Evolutionary conservation across 1,284 basidiomycete genomes (phyloP).

Genomic region (Marasmius sp.): DNA sequence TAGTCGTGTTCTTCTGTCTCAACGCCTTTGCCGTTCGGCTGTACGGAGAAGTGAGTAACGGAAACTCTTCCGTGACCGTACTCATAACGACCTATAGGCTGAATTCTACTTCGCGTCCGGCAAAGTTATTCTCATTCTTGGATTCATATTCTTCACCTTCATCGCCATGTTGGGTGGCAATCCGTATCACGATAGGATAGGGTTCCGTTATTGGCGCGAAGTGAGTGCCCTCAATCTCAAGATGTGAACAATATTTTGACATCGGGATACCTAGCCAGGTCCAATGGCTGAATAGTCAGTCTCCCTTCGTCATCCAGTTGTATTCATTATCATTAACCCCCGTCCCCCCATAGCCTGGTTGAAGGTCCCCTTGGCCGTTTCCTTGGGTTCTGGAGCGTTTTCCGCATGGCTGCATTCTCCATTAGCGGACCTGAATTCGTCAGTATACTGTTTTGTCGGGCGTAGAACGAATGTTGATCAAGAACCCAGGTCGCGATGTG

Average conservation of each 20-base stretch:
- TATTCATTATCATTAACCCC: not conserved
- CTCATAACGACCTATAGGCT: slow-evolving; percentile 12
- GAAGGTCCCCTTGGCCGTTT: slow-evolving; percentile 14
- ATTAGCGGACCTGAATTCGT: slow-evolving; percentile 60
- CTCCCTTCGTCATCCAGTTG: not conserved
- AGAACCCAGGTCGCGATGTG: slow-evolving; percentile 34
- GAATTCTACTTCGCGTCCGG: slow-evolving; percentile 30
- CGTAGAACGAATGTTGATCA: not conserved
- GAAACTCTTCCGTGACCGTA: not conserved
- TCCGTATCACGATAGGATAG: slow-evolving; percentile 43
- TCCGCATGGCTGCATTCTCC: slow-evolving; percentile 45
- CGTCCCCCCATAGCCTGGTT: slow-evolving; percentile 5
- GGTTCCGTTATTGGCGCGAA: slow-evolving; percentile 39
- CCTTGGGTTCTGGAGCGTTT: slow-evolving; percentile 29
- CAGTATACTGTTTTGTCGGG: not conserved
- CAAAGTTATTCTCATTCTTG: slow-evolving; percentile 45
- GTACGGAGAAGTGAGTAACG: slow-evolving; percentile 25
- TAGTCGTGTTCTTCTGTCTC: slow-evolving; percentile 12
- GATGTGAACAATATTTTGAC: not conserved
- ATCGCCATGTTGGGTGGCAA: slow-evolving; percentile 48
- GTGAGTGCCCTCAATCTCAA: not conserved
- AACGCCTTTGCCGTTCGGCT: slow-evolving; percentile 13
- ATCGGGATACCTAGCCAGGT: slow-evolving; percentile 3
- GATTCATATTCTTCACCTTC: slow-evolving; percentile 43
- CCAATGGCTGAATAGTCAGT: slow-evolving; percentile 16